These are phyloP conservation scores for Penicillium sp. DNA, from an alignment of 2,329 filamentous ascomycete genomes.

Conservation along the genomic window DNA sequence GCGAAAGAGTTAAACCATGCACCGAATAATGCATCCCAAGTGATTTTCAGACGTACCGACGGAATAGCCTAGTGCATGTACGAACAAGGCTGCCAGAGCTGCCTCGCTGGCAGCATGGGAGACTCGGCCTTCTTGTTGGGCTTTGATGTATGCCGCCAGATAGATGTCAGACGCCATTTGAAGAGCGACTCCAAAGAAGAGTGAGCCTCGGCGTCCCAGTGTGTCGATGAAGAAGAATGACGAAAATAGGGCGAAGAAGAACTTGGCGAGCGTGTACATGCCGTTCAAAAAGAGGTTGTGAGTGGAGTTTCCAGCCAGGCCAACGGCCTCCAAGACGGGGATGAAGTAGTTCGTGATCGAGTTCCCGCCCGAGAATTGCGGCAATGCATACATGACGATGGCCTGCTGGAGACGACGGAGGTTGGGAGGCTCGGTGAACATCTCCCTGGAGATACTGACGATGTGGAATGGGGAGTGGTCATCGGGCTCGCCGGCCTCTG, in stretches of 20 bases:
- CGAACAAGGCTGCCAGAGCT: conserved; percentile 45
- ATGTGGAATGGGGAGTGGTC: conserved; percentile 39
- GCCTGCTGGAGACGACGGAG: conserved; percentile 41
- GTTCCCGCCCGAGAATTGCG: conserved; percentile 47
- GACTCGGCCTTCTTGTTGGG: conserved; percentile 27
- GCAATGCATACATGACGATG: conserved; percentile 37
- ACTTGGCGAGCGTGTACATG: conserved; percentile 46
- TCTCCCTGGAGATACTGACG: conserved; percentile 33
- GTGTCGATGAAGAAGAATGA: conserved; percentile 48
- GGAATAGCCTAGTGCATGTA: conserved; percentile 47
- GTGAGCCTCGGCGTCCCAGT: conserved; percentile 41
- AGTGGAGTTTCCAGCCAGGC: conserved; percentile 27
- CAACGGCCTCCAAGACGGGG: conserved; percentile 42
- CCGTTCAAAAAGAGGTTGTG: conserved; percentile 40
- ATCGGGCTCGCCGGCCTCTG: conserved; percentile 21
- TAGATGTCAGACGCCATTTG: conserved; percentile 47
- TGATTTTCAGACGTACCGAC: conserved; percentile 26
- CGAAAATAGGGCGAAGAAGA: conserved; percentile 42
- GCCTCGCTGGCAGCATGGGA: conserved; percentile 31
- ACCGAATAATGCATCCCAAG: too few species aligned
- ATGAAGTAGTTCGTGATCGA: conserved; percentile 46
- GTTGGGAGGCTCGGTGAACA: conserved; percentile 38
- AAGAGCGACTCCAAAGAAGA: conserved; percentile 36
- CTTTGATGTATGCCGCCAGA: conserved; percentile 42
- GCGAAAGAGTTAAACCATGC: not conserved